Conservation (phyloP, 2,329 filamentous ascomycete genomes). For the Colletotrichum spinosum region DNA sequence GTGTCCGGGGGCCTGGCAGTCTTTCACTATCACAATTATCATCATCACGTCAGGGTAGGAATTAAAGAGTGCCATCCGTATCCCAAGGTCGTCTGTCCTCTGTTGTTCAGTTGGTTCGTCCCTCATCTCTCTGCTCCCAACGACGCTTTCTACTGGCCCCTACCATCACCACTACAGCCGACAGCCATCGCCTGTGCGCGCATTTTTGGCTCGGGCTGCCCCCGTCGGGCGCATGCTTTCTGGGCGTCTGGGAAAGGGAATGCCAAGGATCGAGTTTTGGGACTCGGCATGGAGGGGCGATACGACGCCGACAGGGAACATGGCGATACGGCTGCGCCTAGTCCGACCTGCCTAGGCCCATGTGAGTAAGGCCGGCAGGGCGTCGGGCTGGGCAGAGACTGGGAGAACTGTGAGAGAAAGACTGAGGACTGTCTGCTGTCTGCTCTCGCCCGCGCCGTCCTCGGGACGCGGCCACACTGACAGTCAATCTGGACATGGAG, state of each 20-base stretch:
- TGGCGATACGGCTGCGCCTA: slow-evolving; percentile 1
- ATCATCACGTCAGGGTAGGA: too few species aligned
- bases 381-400: too few species aligned
- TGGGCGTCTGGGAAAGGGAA: slow-evolving; percentile 18
- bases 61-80: too few species aligned
- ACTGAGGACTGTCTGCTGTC: too few species aligned
- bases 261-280: slow-evolving; percentile 27
- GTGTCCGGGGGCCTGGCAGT: too few species aligned
- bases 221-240: slow-evolving; percentile 2
- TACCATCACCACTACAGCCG: too few species aligned
- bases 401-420: too few species aligned
- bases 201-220: slow-evolving; percentile 13
- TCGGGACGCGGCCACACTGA: slow-evolving; percentile 1
- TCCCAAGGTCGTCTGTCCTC: not conserved
- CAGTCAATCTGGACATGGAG: too few species aligned
- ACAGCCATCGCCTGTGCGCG: slow-evolving; percentile 8
- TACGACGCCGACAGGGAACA: slow-evolving; percentile 33
- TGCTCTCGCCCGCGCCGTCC: not conserved
- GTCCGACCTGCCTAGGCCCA: not conserved
- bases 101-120: not conserved
- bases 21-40: too few species aligned
- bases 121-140: too few species aligned
- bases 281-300: slow-evolving; percentile 17
- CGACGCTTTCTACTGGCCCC: too few species aligned
- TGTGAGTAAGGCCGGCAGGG: not conserved